Conservation (phyloP, 768 basidiomycete genomes). For the Serendipita vermifera region DNA sequence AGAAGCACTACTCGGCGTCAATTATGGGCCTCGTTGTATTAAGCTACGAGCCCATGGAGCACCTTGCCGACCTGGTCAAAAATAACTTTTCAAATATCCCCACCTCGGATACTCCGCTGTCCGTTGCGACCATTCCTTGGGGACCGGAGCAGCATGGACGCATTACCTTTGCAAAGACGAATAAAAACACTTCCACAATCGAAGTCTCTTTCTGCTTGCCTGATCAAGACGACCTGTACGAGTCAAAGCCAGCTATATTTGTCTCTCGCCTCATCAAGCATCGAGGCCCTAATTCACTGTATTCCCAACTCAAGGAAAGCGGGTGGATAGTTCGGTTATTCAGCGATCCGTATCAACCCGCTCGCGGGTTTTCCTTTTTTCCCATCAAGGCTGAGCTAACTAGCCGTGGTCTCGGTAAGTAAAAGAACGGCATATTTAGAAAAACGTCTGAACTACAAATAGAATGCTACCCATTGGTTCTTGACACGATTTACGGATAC, state of each 20-base stretch:
- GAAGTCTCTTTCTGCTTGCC: slow-evolving; percentile 72
- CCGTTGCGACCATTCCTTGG: slow-evolving; percentile 57
- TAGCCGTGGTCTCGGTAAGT: slow-evolving; percentile 71
- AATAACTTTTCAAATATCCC: slow-evolving; percentile 59
- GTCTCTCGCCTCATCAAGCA: slow-evolving; percentile 77
- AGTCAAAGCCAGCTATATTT: slow-evolving; percentile 63
- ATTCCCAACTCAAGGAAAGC: slow-evolving; percentile 78
- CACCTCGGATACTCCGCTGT: slow-evolving; percentile 52
- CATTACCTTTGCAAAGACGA: slow-evolving; percentile 72
- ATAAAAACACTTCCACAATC: slow-evolving; percentile 73
- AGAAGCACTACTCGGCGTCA: no score
- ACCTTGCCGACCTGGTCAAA: slow-evolving; percentile 48
- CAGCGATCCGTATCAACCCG: slow-evolving; percentile 55
- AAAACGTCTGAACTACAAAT: neutral
- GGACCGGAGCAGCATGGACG: slow-evolving; percentile 60
- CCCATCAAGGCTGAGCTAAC: slow-evolving; percentile 74
- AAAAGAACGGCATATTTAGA: neutral
- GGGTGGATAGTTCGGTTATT: slow-evolving; percentile 73
- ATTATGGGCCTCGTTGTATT: slow-evolving; percentile 73
- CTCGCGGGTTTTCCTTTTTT: slow-evolving; percentile 79
- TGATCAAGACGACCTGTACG: slow-evolving; percentile 60
- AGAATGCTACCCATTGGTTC: slow-evolving; percentile 67
- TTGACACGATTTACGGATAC: slow-evolving; percentile 69
- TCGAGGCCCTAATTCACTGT: slow-evolving; percentile 83
- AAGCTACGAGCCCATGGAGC: slow-evolving; percentile 70